phyloP scores from a whole-genome alignment of 306 rosid genomes.

The Quercus engelmannii region DNA sequence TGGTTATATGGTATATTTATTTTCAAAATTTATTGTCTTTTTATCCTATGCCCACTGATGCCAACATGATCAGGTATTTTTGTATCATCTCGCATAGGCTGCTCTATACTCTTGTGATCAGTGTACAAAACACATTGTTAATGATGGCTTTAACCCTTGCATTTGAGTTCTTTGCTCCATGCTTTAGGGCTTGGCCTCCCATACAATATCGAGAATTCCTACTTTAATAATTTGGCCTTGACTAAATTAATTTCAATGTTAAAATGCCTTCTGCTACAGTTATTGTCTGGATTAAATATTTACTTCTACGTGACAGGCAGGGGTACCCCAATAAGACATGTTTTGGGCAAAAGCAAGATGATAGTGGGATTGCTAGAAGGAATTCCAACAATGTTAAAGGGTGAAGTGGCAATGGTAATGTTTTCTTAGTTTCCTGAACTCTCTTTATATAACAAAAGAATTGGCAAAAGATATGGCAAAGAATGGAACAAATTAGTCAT shows the following conservation, averaged over 20 bases:
- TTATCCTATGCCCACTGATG: neutral
- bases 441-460: neutral
- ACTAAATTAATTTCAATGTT: slow-evolving; percentile 11
- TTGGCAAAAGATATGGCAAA: neutral
- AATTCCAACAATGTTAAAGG: slow-evolving; percentile 92
- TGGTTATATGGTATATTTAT: neutral
- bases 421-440: slow-evolving; percentile 1
- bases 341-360: slow-evolving; percentile 93
- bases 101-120: neutral
- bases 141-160: neutral
- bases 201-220: neutral
- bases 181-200: neutral
- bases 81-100: neutral
- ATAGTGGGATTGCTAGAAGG: slow-evolving; percentile 91
- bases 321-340: slow-evolving; percentile 65
- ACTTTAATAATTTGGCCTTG: neutral
- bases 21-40: neutral
- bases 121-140: neutral
- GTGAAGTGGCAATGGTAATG: slow-evolving; percentile 93
- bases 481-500: neutral
- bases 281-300: slow-evolving; percentile 15
- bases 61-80: neutral
- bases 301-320: slow-evolving; percentile 50
- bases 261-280: slow-evolving; percentile 13
- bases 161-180: neutral